Evolutionary conservation across 768 basidiomycete species (phyloP).

Genomic region (Hypholoma sublateritium): DNA sequence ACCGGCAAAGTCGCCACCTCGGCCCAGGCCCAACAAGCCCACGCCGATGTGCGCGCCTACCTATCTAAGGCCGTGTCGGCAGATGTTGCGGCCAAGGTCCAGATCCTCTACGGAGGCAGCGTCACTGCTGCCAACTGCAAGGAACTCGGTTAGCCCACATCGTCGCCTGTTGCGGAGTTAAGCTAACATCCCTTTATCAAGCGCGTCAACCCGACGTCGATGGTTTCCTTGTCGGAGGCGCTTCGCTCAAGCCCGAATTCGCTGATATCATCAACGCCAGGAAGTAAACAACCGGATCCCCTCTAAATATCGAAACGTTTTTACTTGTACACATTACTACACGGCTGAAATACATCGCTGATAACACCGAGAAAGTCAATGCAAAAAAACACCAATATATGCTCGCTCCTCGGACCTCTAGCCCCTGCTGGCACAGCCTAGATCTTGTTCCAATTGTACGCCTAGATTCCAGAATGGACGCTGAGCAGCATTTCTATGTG

Average conservation of each 20-base stretch:
- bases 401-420: no score
- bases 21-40: slow-evolving; percentile 91
- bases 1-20: slow-evolving; percentile 95
- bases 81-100: slow-evolving; percentile 66
- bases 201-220: slow-evolving; percentile 84
- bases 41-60: slow-evolving; percentile 79
- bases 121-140: slow-evolving; percentile 87
- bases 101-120: slow-evolving; percentile 96
- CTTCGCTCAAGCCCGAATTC: slow-evolving; percentile 97
- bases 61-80: slow-evolving; percentile 63
- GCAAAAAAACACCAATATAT: no score
- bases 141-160: slow-evolving; percentile 71
- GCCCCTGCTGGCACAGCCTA: no score
- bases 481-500: no score
- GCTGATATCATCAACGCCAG: slow-evolving; percentile 84
- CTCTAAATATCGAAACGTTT: neutral
- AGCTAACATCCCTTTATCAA: slow-evolving; percentile 26
- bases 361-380: no score
- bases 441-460: no score
- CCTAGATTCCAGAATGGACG: no score
- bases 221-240: slow-evolving; percentile 97
- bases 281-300: slow-evolving; percentile 14
- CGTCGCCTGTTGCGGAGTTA: neutral
- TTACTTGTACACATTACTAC: neutral
- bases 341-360: no score